Evolutionary conservation across 1,139 yeast species (phyloP).

Genomic region (Protomyces gravidus): DNA sequence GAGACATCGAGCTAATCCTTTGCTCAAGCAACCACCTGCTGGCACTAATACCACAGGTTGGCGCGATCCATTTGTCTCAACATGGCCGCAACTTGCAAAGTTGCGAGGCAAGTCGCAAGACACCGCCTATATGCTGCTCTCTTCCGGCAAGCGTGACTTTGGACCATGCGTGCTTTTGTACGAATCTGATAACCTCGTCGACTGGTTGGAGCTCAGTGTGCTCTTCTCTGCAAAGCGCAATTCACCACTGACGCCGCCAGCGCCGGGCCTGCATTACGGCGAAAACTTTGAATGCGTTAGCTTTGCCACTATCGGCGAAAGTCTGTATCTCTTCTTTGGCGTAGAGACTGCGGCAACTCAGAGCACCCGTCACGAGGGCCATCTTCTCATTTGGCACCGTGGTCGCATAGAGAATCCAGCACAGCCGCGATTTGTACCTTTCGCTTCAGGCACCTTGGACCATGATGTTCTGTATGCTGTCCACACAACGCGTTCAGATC

Average conservation of each 20-base stretch:
- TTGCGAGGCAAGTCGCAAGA: neutral
- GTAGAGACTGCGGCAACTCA: neutral
- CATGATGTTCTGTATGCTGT: conserved; percentile 2
- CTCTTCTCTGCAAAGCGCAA: neutral
- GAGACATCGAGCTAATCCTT: neutral
- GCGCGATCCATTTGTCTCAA: neutral
- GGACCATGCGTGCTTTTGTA: neutral
- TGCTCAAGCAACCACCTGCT: neutral
- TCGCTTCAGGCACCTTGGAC: neutral
- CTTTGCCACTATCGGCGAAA: neutral
- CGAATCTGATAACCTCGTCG: neutral
- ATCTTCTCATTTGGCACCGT: neutral
- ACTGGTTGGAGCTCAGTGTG: neutral
- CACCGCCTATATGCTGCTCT: neutral
- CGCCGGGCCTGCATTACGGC: neutral
- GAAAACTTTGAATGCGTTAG: neutral
- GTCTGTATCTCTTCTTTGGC: neutral
- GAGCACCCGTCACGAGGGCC: neutral
- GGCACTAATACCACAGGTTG: neutral
- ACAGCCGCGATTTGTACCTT: neutral
- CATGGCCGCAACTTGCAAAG: neutral
- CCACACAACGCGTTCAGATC: neutral
- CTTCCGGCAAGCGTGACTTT: neutral
- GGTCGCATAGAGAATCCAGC: neutral
- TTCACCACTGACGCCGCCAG: neutral